Evolutionary conservation across 2,329 filamentous ascomycete species (phyloP), one percentile per base, ranked within the genome.

Genomic region (Ceratocystis lukuohia): DNA sequence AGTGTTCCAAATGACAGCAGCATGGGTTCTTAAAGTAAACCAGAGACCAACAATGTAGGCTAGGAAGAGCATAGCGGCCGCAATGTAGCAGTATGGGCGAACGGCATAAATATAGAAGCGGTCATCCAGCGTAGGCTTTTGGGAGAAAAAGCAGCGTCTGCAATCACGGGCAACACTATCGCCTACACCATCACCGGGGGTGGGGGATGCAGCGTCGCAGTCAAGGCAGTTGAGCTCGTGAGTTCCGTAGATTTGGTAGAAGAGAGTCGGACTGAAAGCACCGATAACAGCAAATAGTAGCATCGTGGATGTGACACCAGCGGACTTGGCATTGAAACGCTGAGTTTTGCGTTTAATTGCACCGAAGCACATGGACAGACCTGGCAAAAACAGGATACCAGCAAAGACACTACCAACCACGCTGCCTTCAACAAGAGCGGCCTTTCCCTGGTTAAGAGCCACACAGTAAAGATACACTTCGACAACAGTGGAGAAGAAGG

Each of bases 401-500:
- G 93, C 93, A 74, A 99, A 96, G 69, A 99, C 96, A 75, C 94
- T 99, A 69, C 94, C 94, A 68, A 99, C 90, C 71, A 99, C 91
- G 76, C 92, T 96, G 62, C 94, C 94, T 75, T 99, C 94, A 1
- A 99, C 94, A 41, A 99, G 84, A 72, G 88, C 87, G 1, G 88
- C 88, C 75, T 99, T 99, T 69, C 94, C 94, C 75, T 99, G 88
- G 25, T 86, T 89, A 57, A 99, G 81, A 17, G 94, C 94, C 65
- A 97, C 86, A 74, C 94, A 97, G 77, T 99, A 99, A 25, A 99
- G 84, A 75, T 95, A 99, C 1, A 99, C 95, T 74, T 99, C 94
- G 8, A 99, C 94, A 25, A 99, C 82, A 1, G 94, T 99, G 12
- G 92, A 96, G 78, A 99, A 99, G 76, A 99, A 96, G 61, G 94